Conservation (phyloP, 306 rosid genomes). For the Boehmeria nivea region DNA sequence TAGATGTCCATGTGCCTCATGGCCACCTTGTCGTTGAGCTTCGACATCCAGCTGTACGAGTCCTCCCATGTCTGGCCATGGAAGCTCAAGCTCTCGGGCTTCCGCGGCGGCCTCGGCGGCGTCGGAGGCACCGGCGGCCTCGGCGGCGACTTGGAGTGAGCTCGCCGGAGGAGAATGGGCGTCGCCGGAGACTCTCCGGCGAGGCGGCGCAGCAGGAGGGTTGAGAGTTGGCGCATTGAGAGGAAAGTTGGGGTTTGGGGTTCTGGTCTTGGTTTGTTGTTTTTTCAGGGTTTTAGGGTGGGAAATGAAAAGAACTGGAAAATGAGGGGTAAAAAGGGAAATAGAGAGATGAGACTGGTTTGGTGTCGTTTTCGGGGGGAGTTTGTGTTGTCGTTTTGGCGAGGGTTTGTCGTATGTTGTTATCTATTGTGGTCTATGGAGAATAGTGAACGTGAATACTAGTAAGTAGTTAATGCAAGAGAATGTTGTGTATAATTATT, state of each 20-base stretch:
- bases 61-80: conserved; percentile 78
- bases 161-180: neutral
- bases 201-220: neutral
- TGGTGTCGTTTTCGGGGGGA: no score
- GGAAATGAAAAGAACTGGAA: no score
- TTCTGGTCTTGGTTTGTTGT: neutral
- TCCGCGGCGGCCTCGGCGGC: conserved; percentile 80
- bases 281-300: neutral
- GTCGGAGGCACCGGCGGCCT: conserved; percentile 36
- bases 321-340: no score
- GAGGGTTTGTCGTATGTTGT: no score
- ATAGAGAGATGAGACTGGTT: no score
- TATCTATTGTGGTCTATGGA: no score
- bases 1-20: conserved; percentile 92
- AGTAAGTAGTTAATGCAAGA: no score
- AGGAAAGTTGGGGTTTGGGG: neutral
- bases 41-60: conserved; percentile 86
- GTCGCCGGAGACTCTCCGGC: neutral
- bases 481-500: no score
- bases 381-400: no score
- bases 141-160: conserved; percentile 13
- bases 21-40: conserved; percentile 71
- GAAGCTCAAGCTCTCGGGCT: conserved; percentile 64
- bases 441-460: no score
- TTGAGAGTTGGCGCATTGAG: neutral